phyloP scores from a whole-genome alignment of 768 basidiomycete species.

The Vararia minispora region DNA sequence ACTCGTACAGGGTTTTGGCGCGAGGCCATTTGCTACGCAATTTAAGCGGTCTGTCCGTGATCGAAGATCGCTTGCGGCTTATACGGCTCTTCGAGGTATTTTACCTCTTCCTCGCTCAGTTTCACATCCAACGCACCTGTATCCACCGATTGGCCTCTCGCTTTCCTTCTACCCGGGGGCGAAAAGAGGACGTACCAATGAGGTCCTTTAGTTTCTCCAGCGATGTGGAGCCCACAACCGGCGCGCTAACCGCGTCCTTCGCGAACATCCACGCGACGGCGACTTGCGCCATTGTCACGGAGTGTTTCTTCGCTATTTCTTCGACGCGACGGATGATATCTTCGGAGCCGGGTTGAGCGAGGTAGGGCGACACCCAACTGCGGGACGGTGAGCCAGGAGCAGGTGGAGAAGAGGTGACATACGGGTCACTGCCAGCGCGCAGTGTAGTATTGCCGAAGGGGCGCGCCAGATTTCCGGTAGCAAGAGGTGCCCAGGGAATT shows the following conservation, averaged over 20 bases:
- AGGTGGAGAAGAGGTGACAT: neutral
- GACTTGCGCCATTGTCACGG: conserved; percentile 27
- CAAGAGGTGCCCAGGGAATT: conserved; percentile 13
- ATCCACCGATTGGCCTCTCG: neutral
- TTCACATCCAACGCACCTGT: conserved; percentile 1
- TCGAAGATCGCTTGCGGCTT: conserved; percentile 7
- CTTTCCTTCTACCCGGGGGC: neutral
- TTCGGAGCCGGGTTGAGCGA: conserved; percentile 3
- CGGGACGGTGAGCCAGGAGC: neutral
- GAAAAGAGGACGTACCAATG: conserved; percentile 12
- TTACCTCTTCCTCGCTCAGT: conserved; percentile 2
- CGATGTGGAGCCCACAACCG: conserved; percentile 26
- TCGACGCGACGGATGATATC: conserved; percentile 18
- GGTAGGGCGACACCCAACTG: conserved; percentile 6
- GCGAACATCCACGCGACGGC: conserved; percentile 24
- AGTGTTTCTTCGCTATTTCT: conserved; percentile 25
- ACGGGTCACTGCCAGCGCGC: conserved; percentile 4
- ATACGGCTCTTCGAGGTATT: conserved; percentile 3
- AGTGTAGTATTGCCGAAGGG: conserved; percentile 1
- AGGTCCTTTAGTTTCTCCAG: conserved; percentile 23
- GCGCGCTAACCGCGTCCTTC: conserved; percentile 20
- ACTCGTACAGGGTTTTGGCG: too few species aligned
- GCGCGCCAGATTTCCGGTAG: conserved; percentile 9
- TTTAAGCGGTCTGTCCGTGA: too few species aligned
- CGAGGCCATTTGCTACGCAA: too few species aligned